Evolutionary conservation across 371 early-diverging fungal species (phyloP), one percentile per base, ranked within the genome.

Genomic region (Vittaforma corneae): DNA sequence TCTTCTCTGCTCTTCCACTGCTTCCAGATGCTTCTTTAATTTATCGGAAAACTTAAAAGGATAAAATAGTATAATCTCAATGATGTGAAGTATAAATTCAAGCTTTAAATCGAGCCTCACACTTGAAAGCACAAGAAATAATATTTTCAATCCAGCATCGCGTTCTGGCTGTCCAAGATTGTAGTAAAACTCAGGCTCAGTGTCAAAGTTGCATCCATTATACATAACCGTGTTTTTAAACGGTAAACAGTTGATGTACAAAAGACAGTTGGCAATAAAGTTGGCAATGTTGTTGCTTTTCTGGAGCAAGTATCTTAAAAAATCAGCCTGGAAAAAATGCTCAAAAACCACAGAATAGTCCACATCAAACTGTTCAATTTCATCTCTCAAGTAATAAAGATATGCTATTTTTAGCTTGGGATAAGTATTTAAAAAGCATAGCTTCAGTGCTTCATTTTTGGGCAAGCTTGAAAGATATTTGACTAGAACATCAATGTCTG

Each of bases 341-440:
- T 60, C 24, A 32, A 56, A 16, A 24, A 60, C n/a, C 24, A 47
- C 46, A 1, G 40, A 29, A 24, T 60, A 67, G 34, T 67, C 61
- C 16, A 67, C 20, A 35, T 58, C 57, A 26, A 52, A 30, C 18
- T 1, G 4, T 24, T 28, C 14, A 38, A 45, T 24, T 18, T n/a
- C 40, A 14, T 22, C 20, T n/a, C n/a, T n/a, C n/a, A n/a, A n/a
- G n/a, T n/a, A n/a, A n/a, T n/a, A n/a, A n/a, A n/a, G n/a, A n/a
- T n/a, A n/a, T n/a, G n/a, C n/a, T n/a, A n/a, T n/a, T n/a, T n/a
- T n/a, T n/a, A n/a, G n/a, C n/a, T n/a, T n/a, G n/a, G n/a, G n/a
- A n/a, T n/a, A n/a, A n/a, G n/a, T n/a, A n/a, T n/a, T n/a, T n/a
- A n/a, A n/a, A n/a, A n/a, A n/a, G n/a, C n/a, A n/a, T n/a, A n/a